Evolutionary conservation across 768 basidiomycete species (phyloP).

Genomic region (Goffeauzyma gilvescens): DNA sequence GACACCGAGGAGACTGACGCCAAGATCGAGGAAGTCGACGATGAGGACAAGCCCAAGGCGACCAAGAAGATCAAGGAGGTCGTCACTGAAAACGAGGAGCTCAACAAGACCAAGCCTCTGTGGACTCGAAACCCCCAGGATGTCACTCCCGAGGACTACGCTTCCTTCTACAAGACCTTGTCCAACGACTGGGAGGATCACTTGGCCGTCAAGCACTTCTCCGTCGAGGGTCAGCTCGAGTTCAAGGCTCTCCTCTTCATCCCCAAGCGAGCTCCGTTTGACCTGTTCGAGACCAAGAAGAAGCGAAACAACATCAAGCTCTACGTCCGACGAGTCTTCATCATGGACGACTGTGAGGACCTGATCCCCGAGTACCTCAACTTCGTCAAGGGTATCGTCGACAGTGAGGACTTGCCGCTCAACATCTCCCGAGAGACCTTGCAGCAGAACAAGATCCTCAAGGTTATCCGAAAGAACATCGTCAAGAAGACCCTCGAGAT

Average conservation of each 20-base stretch:
- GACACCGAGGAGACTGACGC: slow-evolving; percentile 35
- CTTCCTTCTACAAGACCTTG: slow-evolving; percentile 94
- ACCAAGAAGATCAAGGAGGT: slow-evolving; percentile 84
- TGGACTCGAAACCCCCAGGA: slow-evolving; percentile 95
- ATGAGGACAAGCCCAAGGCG: slow-evolving; percentile 72
- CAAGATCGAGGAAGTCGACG: slow-evolving; percentile 49
- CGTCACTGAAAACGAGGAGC: slow-evolving; percentile 77
- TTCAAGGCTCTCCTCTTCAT: slow-evolving; percentile 98
- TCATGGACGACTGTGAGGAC: slow-evolving; percentile 99
- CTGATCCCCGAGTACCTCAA: slow-evolving; percentile 98
- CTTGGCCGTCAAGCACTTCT: slow-evolving; percentile 99
- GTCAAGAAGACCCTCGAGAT: slow-evolving; percentile 96
- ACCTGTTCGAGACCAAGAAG: slow-evolving; percentile 99
- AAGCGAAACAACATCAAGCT: slow-evolving; percentile 99
- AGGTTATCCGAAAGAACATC: slow-evolving; percentile 75
- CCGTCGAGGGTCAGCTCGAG: slow-evolving; percentile 98
- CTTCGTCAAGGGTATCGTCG: slow-evolving; percentile 99
- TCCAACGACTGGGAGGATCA: slow-evolving; percentile 99
- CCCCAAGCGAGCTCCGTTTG: slow-evolving; percentile 96
- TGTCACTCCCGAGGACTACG: slow-evolving; percentile 83
- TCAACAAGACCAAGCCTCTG: slow-evolving; percentile 99
- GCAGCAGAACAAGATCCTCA: slow-evolving; percentile 99
- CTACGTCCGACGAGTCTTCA: slow-evolving; percentile 98
- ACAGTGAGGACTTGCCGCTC: slow-evolving; percentile 97
- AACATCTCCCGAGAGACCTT: slow-evolving; percentile 99